These are phyloP conservation scores for Fragilaria crotonensis DNA, from an alignment of 108 stramenopile genomes.

Conservation along the genomic window DNA sequence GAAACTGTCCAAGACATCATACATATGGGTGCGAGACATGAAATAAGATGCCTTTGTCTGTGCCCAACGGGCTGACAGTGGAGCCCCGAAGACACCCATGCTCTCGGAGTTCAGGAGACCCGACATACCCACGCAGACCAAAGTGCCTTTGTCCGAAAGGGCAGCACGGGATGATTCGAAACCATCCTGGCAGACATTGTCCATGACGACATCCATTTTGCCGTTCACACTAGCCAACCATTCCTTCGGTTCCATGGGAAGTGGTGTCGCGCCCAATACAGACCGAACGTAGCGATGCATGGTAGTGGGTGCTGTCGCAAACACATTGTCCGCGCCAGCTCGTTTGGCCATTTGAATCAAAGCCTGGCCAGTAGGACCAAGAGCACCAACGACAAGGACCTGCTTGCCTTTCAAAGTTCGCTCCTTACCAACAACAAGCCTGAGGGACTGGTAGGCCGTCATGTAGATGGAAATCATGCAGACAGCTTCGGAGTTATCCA, in stretches of 20 bases:
- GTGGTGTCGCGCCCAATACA: constrained; percentile 39
- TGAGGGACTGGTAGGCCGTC: constrained; percentile 49
- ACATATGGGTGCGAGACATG: constrained; percentile 35
- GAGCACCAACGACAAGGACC: constrained; percentile 53
- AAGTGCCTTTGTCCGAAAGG: constrained; percentile 32
- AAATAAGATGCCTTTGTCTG: constrained; percentile 38
- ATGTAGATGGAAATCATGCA: constrained; percentile 66
- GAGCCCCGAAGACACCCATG: constrained; percentile 33
- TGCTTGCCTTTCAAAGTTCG: constrained; percentile 40
- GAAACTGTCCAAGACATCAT: constrained; percentile 35
- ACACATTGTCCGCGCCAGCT: constrained; percentile 47
- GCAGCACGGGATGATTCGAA: constrained; percentile 31
- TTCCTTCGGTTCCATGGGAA: constrained; percentile 28
- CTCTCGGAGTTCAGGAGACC: constrained; percentile 21
- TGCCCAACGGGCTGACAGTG: constrained; percentile 34
- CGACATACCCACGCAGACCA: constrained; percentile 43
- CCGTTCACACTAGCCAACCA: constrained; percentile 43
- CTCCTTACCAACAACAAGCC: constrained; percentile 13
- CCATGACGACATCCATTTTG: constrained; percentile 61
- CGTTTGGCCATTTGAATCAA: constrained; percentile 40
- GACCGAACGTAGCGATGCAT: constrained; percentile 33
- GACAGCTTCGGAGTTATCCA: constrained; percentile 44
- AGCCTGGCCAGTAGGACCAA: constrained; percentile 58
- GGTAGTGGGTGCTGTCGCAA: constrained; percentile 42
- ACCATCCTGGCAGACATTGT: constrained; percentile 43